Base-by-base conservation (phyloP, 2,329 filamentous ascomycete species). In the Pyrenochaeta sp. region DNA sequence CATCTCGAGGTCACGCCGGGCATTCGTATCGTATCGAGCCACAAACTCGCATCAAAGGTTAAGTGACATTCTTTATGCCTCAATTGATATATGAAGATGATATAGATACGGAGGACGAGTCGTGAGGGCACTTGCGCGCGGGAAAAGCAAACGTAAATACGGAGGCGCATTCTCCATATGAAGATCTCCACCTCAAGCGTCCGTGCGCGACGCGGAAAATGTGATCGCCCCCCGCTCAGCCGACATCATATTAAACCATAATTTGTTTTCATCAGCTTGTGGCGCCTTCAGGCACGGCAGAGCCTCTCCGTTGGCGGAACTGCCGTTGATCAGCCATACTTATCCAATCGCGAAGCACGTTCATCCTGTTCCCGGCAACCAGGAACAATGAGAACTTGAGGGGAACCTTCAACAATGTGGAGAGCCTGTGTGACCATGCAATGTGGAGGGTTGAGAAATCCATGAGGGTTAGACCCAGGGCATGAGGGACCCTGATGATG, bases 211-310 rank as follows among this genome's bases (percentile, higher is more conserved):
- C 30, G 14, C 21, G 21, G 40, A 30, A 23, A 18, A 29, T 17
- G 5, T 42, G 10, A 30, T 14, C 11, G 33, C 45, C 35, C 30
- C 35, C 15, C 23, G 12, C 21, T 32, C 17, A 40, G 5, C 35
- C 45, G 33, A 9, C 15, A 14, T n/a, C 32, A 40, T 48, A 40
- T 40, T 48, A 42, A 35, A 27, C 40, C 14, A 14, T 23, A 42
- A 42, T 30, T 29, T 42, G 11, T 18, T 14, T 31, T 42, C 40
- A 42, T 42, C 10, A 10, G 18, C 21, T 30, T 42, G 40, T 42
- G 40, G 40, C 21, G 21, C 40, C 23, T 12, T n/a, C 4, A 15
- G 14, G 14, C n/a, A 9, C 23, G 23, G 23, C 40, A 39, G 14
- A 12, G 23, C 23, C 40, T 27, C 27, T 17, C 23, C 40, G n/a